These are phyloP conservation scores for Lachnellula subtilissima DNA, from an alignment of 2,329 filamentous ascomycete species.

Conservation along the genomic window DNA sequence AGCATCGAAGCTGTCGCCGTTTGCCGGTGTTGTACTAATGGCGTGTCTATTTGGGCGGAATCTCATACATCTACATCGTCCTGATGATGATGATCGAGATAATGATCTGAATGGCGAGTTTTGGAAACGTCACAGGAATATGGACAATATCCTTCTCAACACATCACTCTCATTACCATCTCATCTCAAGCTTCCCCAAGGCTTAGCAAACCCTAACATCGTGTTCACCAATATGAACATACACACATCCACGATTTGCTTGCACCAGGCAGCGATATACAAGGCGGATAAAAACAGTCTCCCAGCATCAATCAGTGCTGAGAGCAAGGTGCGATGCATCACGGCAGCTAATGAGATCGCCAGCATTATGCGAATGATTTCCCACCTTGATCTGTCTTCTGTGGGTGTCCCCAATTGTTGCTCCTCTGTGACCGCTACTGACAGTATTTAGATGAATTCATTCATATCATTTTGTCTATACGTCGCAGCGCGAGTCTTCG, in stretches of 20 bases:
- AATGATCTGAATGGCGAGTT: constrained; percentile 88
- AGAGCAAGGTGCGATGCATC: constrained; percentile 90
- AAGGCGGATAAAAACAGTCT: constrained; percentile 88
- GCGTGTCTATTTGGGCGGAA: constrained; percentile 90
- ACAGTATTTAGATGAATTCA: constrained; percentile 72
- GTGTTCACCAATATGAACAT: constrained; percentile 97
- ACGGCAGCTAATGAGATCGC: constrained; percentile 91
- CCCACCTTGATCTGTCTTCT: constrained; percentile 76
- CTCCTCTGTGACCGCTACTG: constrained; percentile 11
- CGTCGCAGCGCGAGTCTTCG: constrained; percentile 90
- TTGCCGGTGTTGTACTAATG: constrained; percentile 76
- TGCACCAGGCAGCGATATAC: constrained; percentile 98
- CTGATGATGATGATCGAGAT: constrained; percentile 74
- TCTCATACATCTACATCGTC: constrained; percentile 83
- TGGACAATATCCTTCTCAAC: constrained; percentile 88
- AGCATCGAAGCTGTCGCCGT: constrained; percentile 68
- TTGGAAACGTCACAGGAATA: constrained; percentile 85
- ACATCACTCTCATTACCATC: constrained; percentile 78
- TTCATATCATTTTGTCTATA: constrained; percentile 96
- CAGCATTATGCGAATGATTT: constrained; percentile 91
- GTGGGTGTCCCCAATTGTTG: constrained; percentile 47
- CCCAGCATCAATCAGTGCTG: constrained; percentile 69
- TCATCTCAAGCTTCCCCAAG: constrained; percentile 71
- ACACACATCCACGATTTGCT: constrained; percentile 90
- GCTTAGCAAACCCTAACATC: constrained; percentile 73